Conservation (phyloP, 805 yeast genomes). For the Candida pseudofarinosa region DNA sequence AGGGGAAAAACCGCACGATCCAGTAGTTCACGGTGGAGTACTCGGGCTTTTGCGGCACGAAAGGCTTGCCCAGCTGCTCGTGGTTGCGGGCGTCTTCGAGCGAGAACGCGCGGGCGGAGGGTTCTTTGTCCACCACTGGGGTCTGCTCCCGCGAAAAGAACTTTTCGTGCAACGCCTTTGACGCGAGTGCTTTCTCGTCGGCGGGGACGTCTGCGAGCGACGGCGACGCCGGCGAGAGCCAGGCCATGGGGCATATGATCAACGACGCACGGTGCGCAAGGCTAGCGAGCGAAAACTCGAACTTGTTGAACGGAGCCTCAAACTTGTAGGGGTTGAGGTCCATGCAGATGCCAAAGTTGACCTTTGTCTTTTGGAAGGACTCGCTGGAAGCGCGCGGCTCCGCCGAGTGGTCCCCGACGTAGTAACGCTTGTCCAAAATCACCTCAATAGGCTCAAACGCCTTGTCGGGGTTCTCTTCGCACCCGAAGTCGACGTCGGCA, state of each 20-base stretch:
- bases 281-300: constrained; percentile 64
- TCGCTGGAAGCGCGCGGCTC: constrained; percentile 1
- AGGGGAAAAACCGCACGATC: constrained; percentile 67
- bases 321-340: constrained; percentile 87
- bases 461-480: constrained; percentile 54
- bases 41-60: constrained; percentile 38
- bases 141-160: not conserved
- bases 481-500: constrained; percentile 80
- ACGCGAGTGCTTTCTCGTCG: constrained; percentile 1
- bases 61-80: constrained; percentile 3
- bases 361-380: constrained; percentile 3
- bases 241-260: constrained; percentile 79
- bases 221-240: constrained; percentile 61
- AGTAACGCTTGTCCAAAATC: constrained; percentile 16
- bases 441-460: constrained; percentile 54
- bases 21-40: constrained; percentile 62
- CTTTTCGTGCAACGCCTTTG: not conserved
- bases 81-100: constrained; percentile 1
- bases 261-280: constrained; percentile 45
- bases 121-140: constrained; percentile 1
- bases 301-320: constrained; percentile 68
- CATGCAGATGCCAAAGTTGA: constrained; percentile 88
- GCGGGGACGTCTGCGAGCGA: constrained; percentile 16
- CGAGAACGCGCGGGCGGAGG: not conserved
- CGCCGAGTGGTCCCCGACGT: constrained; percentile 7